Evolutionary conservation across 257 asterid species (phyloP), one percentile per base, ranked within the genome.

Genomic region (Jasminum sambac): DNA sequence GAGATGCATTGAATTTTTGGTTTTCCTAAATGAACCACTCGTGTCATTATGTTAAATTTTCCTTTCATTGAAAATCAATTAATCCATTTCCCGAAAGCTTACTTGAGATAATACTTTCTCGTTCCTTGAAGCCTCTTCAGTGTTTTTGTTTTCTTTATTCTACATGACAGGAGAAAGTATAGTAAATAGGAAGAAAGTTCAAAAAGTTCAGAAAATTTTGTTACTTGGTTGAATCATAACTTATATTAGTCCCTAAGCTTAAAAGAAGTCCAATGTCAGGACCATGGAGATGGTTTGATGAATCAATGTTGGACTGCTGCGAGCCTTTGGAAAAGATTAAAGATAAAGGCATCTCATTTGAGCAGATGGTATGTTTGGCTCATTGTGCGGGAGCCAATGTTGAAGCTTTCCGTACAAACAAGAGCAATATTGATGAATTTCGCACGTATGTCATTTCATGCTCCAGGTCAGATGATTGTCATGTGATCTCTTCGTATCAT

Each of bases 201-300:
- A 48, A 43, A 41, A 43, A 30, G 36, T 30, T 1, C 1, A 14
- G 17, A 48, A n/a, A 16, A 4, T 48, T 48, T 9, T 5, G 0
- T 48, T 11, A 48, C 24, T 4, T 14, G 57, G 58, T 48, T 48
- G 24, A 46, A 46, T 23, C 59, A 30, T 30, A 61, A 23, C 11
- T 12, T 68, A 30, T 30, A 30, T 73, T 41, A 9, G 66, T 24
- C 68, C n/a, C 63, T 70, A 66, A 52, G 70, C 69, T 66, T 77
- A 60, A 59, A 59, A 38, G 59, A 41, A 73, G 26, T 39, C 66
- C 30, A 24, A 50, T 11, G 8, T 38, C 81, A 89, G 96, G 95
- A 55, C 91, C 95, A 64, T 87, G 96, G 96, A 83, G 96, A 80
- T 89, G 95, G 92, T 89, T 89, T 64, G 95, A 89, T 65, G 95